phyloP scores from a whole-genome alignment of 257 asterid genomes.

The Datura wrightii region DNA sequence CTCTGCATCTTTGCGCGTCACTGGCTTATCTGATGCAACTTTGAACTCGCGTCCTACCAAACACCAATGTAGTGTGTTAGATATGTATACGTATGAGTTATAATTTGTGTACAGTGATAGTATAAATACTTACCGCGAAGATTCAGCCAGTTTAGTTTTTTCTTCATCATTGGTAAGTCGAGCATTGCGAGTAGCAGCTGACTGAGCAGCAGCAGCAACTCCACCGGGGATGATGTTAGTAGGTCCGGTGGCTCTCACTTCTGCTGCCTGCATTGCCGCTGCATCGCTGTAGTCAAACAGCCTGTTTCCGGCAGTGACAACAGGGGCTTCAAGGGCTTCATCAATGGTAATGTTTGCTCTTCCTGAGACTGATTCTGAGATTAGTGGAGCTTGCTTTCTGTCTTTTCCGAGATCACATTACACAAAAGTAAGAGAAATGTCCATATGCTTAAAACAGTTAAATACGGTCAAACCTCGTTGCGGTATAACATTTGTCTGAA shows the following conservation, averaged over 20 bases:
- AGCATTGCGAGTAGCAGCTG: conserved; percentile 97
- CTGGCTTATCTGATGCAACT: conserved; percentile 82
- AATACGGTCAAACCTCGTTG: no score
- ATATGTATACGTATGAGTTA: neutral
- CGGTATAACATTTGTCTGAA: no score
- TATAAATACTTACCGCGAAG: conserved; percentile 52
- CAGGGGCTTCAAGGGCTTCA: conserved; percentile 96
- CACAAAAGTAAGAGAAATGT: neutral
- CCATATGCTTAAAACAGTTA: no score
- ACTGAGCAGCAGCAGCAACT: conserved; percentile 96
- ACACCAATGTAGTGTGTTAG: neutral
- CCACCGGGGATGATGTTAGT: conserved; percentile 94
- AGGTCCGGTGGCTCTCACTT: conserved; percentile 96
- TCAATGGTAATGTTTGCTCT: conserved; percentile 80
- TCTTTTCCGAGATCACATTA: conserved; percentile 35
- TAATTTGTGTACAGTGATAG: neutral
- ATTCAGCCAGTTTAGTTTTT: conserved; percentile 83
- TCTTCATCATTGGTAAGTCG: conserved; percentile 75
- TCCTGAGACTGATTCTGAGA: conserved; percentile 37
- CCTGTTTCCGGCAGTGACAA: conserved; percentile 80
- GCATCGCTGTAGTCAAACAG: conserved; percentile 94
- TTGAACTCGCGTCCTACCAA: conserved; percentile 79
- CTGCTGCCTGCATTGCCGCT: conserved; percentile 97
- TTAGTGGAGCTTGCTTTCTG: conserved; percentile 31
- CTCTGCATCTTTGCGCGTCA: conserved; percentile 90